Evolutionary conservation across 2,329 filamentous ascomycete species (phyloP).

Genomic region (Rachicladosporium sp.): DNA sequence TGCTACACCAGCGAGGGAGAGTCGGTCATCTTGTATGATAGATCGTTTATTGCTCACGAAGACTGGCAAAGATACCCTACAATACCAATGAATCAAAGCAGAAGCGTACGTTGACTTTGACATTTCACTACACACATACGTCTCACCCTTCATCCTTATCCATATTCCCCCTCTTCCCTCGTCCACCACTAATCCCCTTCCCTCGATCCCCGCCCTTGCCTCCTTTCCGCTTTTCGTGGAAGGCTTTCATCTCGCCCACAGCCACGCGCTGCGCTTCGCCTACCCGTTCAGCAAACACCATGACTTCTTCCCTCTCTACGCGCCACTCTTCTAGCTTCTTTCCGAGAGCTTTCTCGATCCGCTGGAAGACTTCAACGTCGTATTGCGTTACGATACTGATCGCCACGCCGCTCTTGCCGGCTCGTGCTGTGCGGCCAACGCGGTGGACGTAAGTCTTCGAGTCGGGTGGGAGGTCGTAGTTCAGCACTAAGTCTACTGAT

Average conservation of each 20-base stretch:
- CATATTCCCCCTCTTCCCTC: conserved; percentile 53
- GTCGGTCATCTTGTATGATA: no score
- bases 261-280: conserved; percentile 75
- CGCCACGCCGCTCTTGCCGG: conserved; percentile 71
- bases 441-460: conserved; percentile 86
- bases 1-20: no score
- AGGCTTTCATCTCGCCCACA: conserved; percentile 66
- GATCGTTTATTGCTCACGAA: no score
- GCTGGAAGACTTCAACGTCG: conserved; percentile 65
- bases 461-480: conserved; percentile 72
- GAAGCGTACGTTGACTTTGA: no score
- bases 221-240: conserved; percentile 56
- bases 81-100: no score
- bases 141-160: conserved; percentile 55
- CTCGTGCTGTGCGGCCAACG: conserved; percentile 77
- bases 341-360: conserved; percentile 73
- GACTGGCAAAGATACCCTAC: no score
- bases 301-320: conserved; percentile 68
- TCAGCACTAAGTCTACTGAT: conserved; percentile 76
- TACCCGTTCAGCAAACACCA: conserved; percentile 66
- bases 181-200: conserved; percentile 33
- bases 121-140: not conserved
- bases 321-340: conserved; percentile 61
- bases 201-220: conserved; percentile 34
- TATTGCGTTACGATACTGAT: conserved; percentile 78